A percentile compares a stretch with the other conserved stretches of the same genome.
phyloP scores from a whole-genome alignment of 805 yeast genomes.

The Lipomyces sp. region DNA sequence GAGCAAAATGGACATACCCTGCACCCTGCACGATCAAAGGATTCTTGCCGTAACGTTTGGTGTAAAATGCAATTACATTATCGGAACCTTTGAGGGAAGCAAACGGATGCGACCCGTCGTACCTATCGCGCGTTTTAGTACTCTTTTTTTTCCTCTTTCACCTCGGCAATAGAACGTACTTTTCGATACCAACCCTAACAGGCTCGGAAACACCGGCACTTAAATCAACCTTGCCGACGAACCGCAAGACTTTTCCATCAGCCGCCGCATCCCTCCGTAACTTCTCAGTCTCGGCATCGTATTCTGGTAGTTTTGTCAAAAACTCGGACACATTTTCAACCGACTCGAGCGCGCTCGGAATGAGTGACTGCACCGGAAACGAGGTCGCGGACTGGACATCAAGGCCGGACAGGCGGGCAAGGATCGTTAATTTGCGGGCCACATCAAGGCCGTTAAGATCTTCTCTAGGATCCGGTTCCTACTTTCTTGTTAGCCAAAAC shows the following conservation, averaged over 20 bases:
- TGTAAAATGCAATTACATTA: constrained; percentile 88
- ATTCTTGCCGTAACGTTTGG: constrained; percentile 82
- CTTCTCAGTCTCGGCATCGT: constrained; percentile 76
- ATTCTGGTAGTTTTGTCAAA: constrained; percentile 77
- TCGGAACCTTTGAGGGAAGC: constrained; percentile 96
- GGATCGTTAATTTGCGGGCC: constrained; percentile 96
- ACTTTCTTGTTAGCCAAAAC: neutral
- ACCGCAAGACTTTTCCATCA: constrained; percentile 87
- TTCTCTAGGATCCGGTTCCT: constrained; percentile 98
- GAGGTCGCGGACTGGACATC: constrained; percentile 84
- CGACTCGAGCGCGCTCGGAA: constrained; percentile 82
- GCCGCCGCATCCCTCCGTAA: constrained; percentile 80
- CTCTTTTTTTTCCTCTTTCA: neutral
- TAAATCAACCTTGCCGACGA: constrained; percentile 88
- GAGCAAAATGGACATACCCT: constrained; percentile 50
- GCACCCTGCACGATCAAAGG: constrained; percentile 98
- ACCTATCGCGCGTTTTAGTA: constrained; percentile 47
- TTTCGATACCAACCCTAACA: constrained; percentile 85
- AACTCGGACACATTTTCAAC: constrained; percentile 56
- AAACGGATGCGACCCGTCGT: constrained; percentile 88
- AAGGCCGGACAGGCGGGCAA: constrained; percentile 90
- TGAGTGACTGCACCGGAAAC: constrained; percentile 91
- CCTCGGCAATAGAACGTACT: constrained; percentile 8
- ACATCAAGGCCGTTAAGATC: constrained; percentile 97
- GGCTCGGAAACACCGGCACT: constrained; percentile 45